Evolutionary conservation across 257 asterid genomes (phyloP), one percentile per base, ranked within the genome.

Genomic region (Echium plantagineum): DNA sequence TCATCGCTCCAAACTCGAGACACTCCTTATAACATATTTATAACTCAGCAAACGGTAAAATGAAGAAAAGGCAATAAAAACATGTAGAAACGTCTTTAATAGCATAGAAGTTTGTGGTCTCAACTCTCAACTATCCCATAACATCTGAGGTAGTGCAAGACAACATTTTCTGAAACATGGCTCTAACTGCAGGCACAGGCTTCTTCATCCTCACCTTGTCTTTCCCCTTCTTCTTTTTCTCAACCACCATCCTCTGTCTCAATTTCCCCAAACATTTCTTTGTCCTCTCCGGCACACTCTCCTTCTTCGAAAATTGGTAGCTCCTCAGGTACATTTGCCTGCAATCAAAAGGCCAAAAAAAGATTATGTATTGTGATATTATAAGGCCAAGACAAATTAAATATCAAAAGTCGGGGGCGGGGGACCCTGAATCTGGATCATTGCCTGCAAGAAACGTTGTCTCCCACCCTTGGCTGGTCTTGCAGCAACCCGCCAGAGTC

Each of bases 231-330:
- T 66, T 72, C 21, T 58, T 63, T 57, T 66, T 71, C 1, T 70
- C 62, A 38, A 74, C 51, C 19, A 52, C 62, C 77, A 79, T 71
- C 65, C 55, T 79, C 52, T 76, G 77, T 60, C 70, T 77, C 16
- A 85, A 85, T 68, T 58, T 77, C 38, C 63, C 78, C 0, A 85
- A 60, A 65, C 89, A 85, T 24, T 74, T 87, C 66, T 71, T 62
- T 57, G 91, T 83, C 72, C 62, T 82, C 63, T 81, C 78, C 1
- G 81, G 84, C 64, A 83, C 76, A 10, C 69, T 80, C 73, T 85
- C 82, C 72, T 87, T 70, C 58, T 82, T 81, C 1, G 91, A 78
- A 56, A 87, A 87, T 6, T 78, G 85, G 79, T 87, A 87, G 73
- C 83, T 82, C 55, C 79, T 71, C 8, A 81, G 81, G 20, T 85